Evolutionary conservation across 2,329 filamentous ascomycete species (phyloP).

Genomic region (Trichophyton rubrum): DNA sequence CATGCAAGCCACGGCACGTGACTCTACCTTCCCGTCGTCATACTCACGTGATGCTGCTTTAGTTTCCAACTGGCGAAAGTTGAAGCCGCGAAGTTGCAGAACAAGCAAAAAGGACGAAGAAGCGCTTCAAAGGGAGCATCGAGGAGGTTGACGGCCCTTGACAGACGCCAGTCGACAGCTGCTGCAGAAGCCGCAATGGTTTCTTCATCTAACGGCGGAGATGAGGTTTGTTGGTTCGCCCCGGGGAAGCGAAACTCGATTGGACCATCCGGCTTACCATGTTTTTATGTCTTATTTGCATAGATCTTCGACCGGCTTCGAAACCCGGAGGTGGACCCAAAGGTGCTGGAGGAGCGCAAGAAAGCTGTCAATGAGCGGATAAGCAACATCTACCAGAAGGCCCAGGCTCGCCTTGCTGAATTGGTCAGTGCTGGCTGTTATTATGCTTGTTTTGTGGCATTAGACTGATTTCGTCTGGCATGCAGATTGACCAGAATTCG

Average conservation of each 20-base stretch:
- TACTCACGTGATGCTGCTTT: neutral
- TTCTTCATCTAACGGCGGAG: conserved; percentile 30
- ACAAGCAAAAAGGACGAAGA: neutral
- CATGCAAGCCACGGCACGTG: neutral
- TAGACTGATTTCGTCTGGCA: neutral
- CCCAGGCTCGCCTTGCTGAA: conserved; percentile 51
- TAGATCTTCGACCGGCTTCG: conserved; percentile 48
- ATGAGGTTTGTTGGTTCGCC: conserved; percentile 30
- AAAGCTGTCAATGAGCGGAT: conserved; percentile 48
- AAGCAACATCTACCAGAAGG: conserved; percentile 46
- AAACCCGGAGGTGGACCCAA: conserved; percentile 46
- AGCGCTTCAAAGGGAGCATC: neutral
- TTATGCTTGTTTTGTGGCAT: neutral
- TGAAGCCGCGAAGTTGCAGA: neutral
- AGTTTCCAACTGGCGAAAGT: neutral
- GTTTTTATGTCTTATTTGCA: conserved; percentile 6
- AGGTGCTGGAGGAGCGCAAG: conserved; percentile 47
- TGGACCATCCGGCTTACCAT: neutral
- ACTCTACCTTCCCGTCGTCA: neutral
- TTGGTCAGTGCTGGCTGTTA: conserved; percentile 39
- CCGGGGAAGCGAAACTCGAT: neutral
- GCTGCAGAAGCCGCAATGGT: conserved; percentile 33
- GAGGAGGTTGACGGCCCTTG: neutral
- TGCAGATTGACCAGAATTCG: conserved; percentile 64
- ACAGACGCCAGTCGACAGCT: neutral